Base-by-base conservation (phyloP, 1,284 basidiomycete genomes). In the Sphaerobolus stellatus region DNA sequence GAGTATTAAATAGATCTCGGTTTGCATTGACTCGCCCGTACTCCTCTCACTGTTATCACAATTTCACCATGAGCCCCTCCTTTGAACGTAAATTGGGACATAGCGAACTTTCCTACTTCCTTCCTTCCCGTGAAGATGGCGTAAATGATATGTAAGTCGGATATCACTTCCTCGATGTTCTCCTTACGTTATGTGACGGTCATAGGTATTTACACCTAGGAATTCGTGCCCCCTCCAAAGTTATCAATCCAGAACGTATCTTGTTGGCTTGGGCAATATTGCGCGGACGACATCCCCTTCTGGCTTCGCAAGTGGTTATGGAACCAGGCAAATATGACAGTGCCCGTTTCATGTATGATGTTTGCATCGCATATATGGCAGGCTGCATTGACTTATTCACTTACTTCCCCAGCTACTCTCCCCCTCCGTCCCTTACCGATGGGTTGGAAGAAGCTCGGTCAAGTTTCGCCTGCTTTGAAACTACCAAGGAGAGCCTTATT, bases 131-230 rank as follows among this genome's bases (percentile, higher is more conserved):
- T 20, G 81, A 81, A 47, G 79, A 75, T 56, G 90, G 90, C 13
- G 89, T 91, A 25, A 92, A 92, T 62, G 90, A 93, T 67, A 91
- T 92, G 90, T 90, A 64, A 56, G 78, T 65, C 34, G 29, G 34
- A 27, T 38, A 43, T 25, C 24, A 22, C 20, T 48, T 38, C 38
- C 13, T 8, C 18, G 24, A 31, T 33, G 31, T 36, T 6, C 33
- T 31, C 24, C 33, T 29, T 14, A 38, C 43, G 4, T n/a, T 52
- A 7, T 43, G 41, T 24, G 14, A 43, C 14, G 13, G 13, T 14
- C 5, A n/a, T 56, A 86, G 84, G 84, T 86, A 85, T 64, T 68
- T 88, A 27, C 88, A 90, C 66, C 72, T 92, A 46, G 83, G 82
- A 2, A 82, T 88, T 66, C 68, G 63, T 45, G 80, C 84, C 2